Conservation (phyloP, 306 rosid species). For the Corylus avellana region DNA sequence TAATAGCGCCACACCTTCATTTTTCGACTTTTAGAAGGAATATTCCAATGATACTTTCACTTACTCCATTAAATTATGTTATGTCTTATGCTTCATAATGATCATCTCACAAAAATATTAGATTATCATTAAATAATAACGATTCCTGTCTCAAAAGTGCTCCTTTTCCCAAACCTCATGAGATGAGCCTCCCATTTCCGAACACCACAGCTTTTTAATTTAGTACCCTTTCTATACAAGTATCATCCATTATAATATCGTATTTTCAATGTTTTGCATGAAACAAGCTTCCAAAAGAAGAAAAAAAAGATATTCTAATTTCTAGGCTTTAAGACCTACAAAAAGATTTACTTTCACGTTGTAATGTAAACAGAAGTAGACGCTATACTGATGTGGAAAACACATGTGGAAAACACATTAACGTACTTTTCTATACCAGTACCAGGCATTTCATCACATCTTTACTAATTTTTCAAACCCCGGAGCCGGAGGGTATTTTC, state of each 20-base stretch:
- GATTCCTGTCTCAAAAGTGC: background rate
- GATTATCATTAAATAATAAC: background rate
- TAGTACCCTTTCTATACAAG: background rate
- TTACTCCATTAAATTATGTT: background rate
- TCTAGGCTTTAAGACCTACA: background rate
- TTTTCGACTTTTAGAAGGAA: slow-evolving; percentile 5
- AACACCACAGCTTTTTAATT: background rate
- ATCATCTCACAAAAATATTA: background rate
- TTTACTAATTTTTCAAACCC: background rate
- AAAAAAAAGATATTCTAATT: background rate
- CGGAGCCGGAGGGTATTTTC: too few species aligned
- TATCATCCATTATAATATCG: background rate
- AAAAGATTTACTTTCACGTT: too few species aligned
- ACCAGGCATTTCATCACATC: background rate
- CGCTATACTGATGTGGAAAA: background rate
- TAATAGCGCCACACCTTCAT: slow-evolving; percentile 23
- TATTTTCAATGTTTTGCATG: background rate
- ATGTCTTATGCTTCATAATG: background rate
- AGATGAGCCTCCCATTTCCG: background rate
- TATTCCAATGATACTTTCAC: slow-evolving; percentile 24
- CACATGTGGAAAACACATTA: too few species aligned
- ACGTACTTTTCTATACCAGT: too few species aligned
- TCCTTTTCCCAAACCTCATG: slow-evolving; percentile 4
- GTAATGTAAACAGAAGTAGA: background rate
- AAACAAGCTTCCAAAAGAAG: background rate